phyloP scores from a whole-genome alignment of 139 green algal species.

The Nannochloris sp. region DNA sequence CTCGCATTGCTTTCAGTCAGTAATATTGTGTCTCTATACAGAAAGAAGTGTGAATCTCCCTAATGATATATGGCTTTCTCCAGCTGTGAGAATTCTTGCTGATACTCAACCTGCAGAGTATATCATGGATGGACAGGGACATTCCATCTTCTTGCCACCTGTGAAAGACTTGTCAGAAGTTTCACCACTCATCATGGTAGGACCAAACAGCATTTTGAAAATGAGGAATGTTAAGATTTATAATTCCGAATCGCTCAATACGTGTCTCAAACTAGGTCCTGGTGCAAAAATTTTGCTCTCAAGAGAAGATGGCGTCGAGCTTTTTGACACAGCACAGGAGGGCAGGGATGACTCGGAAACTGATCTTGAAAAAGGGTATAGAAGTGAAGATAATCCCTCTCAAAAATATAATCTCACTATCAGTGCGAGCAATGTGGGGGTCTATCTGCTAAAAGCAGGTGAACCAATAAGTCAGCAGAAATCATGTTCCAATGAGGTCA shows the following conservation, averaged over 20 bases:
- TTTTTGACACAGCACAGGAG: constrained; percentile 10
- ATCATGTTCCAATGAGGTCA: too few relatives aligned
- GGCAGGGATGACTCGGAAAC: neutral
- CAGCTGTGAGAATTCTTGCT: constrained; percentile 71
- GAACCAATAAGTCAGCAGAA: too few relatives aligned
- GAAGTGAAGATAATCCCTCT: too few relatives aligned
- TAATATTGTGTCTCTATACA: neutral
- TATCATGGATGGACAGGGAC: constrained; percentile 46
- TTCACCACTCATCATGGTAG: constrained; percentile 80
- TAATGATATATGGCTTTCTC: constrained; percentile 70
- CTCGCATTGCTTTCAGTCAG: neutral
- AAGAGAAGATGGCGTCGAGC: constrained; percentile 10
- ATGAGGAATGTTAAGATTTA: constrained; percentile 72
- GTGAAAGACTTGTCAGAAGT: constrained; percentile 23
- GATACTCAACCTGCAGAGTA: constrained; percentile 59
- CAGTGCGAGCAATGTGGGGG: too few relatives aligned
- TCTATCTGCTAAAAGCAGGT: too few relatives aligned
- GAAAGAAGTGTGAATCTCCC: neutral
- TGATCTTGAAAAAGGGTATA: neutral
- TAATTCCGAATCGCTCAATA: constrained; percentile 52
- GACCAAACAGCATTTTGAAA: constrained; percentile 48
- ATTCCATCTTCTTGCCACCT: constrained; percentile 10
- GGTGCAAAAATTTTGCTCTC: constrained; percentile 28
- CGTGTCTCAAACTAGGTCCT: constrained; percentile 54
- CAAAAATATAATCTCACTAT: too few relatives aligned